A percentile compares a stretch with the other conserved stretches of the same genome.
These are phyloP conservation scores for Penicillium sp. DNA, from an alignment of 2,329 filamentous ascomycete genomes.

Conservation along the genomic window DNA sequence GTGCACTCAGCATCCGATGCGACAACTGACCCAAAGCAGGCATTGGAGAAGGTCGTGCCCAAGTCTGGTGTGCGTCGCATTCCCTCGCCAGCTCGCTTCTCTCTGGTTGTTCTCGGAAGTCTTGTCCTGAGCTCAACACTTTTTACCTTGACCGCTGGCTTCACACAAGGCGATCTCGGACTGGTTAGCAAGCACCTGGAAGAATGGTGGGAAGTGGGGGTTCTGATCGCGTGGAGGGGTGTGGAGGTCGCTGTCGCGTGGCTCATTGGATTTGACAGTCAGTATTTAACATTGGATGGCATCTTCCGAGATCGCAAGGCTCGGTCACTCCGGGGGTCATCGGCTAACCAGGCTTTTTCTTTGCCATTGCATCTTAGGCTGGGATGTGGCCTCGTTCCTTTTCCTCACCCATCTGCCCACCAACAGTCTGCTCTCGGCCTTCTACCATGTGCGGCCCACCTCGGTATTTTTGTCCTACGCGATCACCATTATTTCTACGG, in stretches of 20 bases:
- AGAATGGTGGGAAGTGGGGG: conserved; percentile 55
- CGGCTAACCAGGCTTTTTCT: no score
- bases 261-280: conserved; percentile 63
- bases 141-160: conserved; percentile 56
- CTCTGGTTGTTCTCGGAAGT: conserved; percentile 46
- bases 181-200: conserved; percentile 59
- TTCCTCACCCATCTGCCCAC: conserved; percentile 69
- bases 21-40: conserved; percentile 9
- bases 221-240: conserved; percentile 51
- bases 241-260: conserved; percentile 67
- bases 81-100: conserved; percentile 38
- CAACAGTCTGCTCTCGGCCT: conserved; percentile 68
- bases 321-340: no score
- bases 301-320: no score
- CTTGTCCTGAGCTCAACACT: conserved; percentile 59
- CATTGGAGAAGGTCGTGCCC: conserved; percentile 8
- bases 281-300: conserved; percentile 6
- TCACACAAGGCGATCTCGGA: conserved; percentile 61
- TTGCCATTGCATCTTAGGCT: conserved; percentile 40
- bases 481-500: conserved; percentile 64
- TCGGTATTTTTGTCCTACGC: conserved; percentile 57
- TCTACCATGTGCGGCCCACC: conserved; percentile 63
- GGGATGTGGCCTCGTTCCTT: conserved; percentile 60
- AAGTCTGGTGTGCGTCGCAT: conserved; percentile 22
- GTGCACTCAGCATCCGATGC: conserved; percentile 11